Conservation (phyloP, 2,329 filamentous ascomycete species). For the Sphaerulina populicola region DNA sequence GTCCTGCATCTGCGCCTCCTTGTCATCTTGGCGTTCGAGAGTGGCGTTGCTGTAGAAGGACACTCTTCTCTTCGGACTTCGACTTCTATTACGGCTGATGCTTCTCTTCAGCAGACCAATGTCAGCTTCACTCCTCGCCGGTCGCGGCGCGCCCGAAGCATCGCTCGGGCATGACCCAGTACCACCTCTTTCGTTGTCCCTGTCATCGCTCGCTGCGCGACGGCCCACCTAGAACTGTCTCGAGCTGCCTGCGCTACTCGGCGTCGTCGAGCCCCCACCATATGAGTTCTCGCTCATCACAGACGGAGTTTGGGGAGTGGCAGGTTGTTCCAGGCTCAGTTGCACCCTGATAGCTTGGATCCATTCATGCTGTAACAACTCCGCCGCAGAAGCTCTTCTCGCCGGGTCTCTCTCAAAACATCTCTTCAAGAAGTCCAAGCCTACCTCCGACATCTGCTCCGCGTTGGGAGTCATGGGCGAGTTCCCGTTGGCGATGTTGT, state of each 20-base stretch:
- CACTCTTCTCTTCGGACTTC: not conserved
- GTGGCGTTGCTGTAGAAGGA: not conserved
- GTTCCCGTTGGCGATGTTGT: conserved; percentile 97
- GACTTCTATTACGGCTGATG: not conserved
- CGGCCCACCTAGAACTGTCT: conserved; percentile 10
- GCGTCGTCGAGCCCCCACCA: conserved; percentile 10
- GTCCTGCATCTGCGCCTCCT: not conserved
- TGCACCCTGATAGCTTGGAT: conserved; percentile 46
- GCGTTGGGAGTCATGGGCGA: conserved; percentile 71
- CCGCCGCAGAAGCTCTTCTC: conserved; percentile 70
- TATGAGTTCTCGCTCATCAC: conserved; percentile 14
- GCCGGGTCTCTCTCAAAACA: conserved; percentile 82
- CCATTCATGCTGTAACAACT: conserved; percentile 92
- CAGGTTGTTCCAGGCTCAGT: conserved; percentile 36
- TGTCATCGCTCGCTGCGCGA: conserved; percentile 1
- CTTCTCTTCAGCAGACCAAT: not conserved
- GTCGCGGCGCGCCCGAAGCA: not conserved
- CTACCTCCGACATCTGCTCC: conserved; percentile 75
- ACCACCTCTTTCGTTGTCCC: not conserved
- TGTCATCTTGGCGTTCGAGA: not conserved
- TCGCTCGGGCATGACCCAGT: not conserved
- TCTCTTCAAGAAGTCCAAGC: conserved; percentile 77
- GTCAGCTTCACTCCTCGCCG: not conserved
- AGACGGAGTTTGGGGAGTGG: conserved; percentile 38
- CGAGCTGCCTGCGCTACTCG: conserved; percentile 8